A percentile compares a stretch with the other conserved stretches of the same genome.
These are phyloP conservation scores for Eucalyptus regnans DNA, from an alignment of 345 rosid genomes.

Conservation along the genomic window DNA sequence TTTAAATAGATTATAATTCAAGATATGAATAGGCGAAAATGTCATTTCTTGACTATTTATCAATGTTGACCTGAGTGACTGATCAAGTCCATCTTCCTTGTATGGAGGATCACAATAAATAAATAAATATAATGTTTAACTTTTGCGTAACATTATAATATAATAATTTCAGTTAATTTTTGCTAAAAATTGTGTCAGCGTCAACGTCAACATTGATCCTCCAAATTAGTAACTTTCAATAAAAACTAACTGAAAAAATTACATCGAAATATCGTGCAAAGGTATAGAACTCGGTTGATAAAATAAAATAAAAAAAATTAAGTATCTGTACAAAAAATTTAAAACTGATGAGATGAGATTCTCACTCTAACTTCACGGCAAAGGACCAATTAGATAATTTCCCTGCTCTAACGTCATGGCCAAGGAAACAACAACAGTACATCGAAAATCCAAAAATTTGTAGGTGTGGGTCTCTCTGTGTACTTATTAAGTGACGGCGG, in stretches of 20 bases:
- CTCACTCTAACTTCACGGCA: background rate
- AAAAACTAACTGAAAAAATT: background rate
- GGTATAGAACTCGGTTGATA: fast-evolving
- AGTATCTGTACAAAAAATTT: too few relatives aligned
- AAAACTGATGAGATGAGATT: background rate
- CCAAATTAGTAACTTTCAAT: fast-evolving
- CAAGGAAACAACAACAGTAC: background rate
- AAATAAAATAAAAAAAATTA: background rate
- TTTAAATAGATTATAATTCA: background rate
- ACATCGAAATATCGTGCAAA: background rate
- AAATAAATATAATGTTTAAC: background rate
- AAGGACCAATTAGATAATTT: background rate
- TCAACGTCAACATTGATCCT: too few relatives aligned
- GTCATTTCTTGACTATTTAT: background rate
- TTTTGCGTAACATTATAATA: fast-evolving
- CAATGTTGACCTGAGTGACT: background rate
- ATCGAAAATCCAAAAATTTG: background rate
- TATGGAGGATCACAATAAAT: background rate
- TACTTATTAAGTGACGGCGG: background rate
- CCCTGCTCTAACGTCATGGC: background rate
- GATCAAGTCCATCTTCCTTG: background rate
- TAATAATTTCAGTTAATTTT: fast-evolving
- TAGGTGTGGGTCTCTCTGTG: background rate
- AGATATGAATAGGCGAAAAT: too few relatives aligned
- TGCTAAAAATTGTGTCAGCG: fast-evolving